A percentile compares a stretch with the other conserved stretches of the same genome.
Evolutionary conservation across 1,139 yeast species (phyloP).

Genomic region (Candida buenavistaensis): DNA sequence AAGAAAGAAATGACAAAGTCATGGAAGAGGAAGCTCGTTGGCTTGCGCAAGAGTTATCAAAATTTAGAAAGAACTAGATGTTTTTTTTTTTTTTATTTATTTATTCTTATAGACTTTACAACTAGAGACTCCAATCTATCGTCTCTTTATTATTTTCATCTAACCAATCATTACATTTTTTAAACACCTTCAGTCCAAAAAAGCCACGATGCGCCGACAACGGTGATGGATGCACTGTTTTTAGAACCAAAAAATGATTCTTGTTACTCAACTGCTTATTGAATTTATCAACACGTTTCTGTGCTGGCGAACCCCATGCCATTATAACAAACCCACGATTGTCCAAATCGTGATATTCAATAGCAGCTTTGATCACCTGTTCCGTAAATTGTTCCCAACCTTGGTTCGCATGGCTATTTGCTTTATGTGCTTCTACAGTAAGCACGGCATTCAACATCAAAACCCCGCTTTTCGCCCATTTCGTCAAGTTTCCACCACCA

Average conservation of each 20-base stretch:
- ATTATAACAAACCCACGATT: constrained; percentile 67
- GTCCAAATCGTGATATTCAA: constrained; percentile 35
- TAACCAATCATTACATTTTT: constrained; percentile 74
- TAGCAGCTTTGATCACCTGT: constrained; percentile 53
- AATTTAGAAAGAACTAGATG: constrained; percentile 16
- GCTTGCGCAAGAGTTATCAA: constrained; percentile 44
- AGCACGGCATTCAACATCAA: constrained; percentile 82
- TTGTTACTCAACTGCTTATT: constrained; percentile 24
- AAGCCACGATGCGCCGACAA: constrained; percentile 85
- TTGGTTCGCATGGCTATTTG: constrained; percentile 84
- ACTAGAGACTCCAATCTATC: constrained; percentile 71
- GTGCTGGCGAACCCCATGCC: constrained; percentile 97
- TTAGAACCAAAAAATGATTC: constrained; percentile 50
- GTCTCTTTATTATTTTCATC: constrained; percentile 41
- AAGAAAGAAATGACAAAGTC: constrained; percentile 52
- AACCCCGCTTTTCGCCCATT: constrained; percentile 91
- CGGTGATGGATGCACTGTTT: constrained; percentile 93
- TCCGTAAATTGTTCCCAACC: constrained; percentile 97
- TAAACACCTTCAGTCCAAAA: constrained; percentile 71
- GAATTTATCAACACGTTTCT: constrained; percentile 57
- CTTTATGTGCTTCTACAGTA: constrained; percentile 91
- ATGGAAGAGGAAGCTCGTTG: constrained; percentile 68
- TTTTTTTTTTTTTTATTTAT: background rate
- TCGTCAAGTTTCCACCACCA: constrained; percentile 67
- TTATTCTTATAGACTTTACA: no score